Base-by-base conservation (phyloP, 805 yeast species). In the Teunomyces aglyptinius region DNA sequence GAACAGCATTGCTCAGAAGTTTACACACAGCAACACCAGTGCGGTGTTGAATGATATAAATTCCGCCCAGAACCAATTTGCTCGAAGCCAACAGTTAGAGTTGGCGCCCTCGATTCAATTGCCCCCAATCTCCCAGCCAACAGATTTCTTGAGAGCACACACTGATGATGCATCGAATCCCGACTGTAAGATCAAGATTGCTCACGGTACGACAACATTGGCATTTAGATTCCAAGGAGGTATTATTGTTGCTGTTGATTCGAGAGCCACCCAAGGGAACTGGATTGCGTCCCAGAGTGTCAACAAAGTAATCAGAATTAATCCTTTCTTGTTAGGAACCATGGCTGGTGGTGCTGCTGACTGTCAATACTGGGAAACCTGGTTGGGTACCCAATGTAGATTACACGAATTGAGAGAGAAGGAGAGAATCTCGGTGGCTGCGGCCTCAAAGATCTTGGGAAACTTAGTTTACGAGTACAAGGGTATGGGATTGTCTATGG, bases 291-390 rank as follows among this genome's bases (percentile, higher is more conserved):
- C 97, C 12, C 97, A 91, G 67, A 90, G 97, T 2, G 99, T 94
- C 53, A 92, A 92, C 70, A 94, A 94, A 70, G 99, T 94, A 46
- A 90, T 94, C 60, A 92, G 92, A 68, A 94, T 94, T 71, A 94
- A 94, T 68, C 97, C 97, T 45, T 86, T 88, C 66, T 71, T 94
- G 53, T 77, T 94, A 58, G 99, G 99, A 54, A 94, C 99, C 16
- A 84, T 94, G 97, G 99, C 99, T 28, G 99, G 99, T 71, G 98
- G 98, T 75, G 99, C 99, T 42, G 98, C 98, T 27, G 99, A 94
- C 71, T 94, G 99, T 77, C 99, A 94, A 68, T 94, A 77, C 70
- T 94, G 99, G 99, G 98, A 94, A 72, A 89, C 97, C 31, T 94
- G 98, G 98, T 78, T 94, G 50, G 99, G 99, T 52, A 76, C 96